Evolutionary conservation across 768 basidiomycete species (phyloP), one percentile per base, ranked within the genome.

Genomic region (Megacollybia marginata): DNA sequence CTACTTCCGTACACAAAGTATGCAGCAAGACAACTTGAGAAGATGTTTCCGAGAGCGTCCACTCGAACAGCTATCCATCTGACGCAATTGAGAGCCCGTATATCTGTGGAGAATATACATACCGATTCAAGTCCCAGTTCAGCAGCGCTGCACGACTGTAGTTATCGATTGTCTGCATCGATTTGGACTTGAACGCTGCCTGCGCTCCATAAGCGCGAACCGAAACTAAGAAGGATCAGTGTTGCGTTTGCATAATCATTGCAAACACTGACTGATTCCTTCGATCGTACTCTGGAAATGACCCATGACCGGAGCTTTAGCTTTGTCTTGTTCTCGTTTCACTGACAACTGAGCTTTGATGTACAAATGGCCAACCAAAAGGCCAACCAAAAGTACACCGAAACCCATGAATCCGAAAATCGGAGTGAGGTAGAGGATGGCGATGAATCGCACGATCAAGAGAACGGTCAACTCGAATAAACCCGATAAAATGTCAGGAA

Each of bases 161-260:
- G 18, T 68, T 66, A 59, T 87, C 77, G 42, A 85, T 79, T 8
- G 78, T 71, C 35, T 67, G 63, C 42, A 75, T 59, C 6, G 75
- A 72, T 52, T 76, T 69, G 35, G 51, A 48, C 53, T 60, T 73
- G 66, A 73, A 82, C 2, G 62, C 50, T 23, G 67, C 61, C 63
- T 84, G 72, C 6, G 78, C 80, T 4, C 78, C 78, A 58, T 82
- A 88, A 1, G 85, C 85, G 19, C 84, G 72, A 49, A 88, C 80
- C 8, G 82, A 75, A 16, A 64, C 76, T 76, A 48, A 46, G 4
- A 47, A 43, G 40, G 49, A 38, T 31, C 45, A 54, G 48, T 42
- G 23, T 6, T 6, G 6, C 6, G 23, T 3, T 28, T 28, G 23
- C 28, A 33, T 8, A 19, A 43, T 15, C 23, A 28, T 28, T 28